Evolutionary conservation across 306 rosid genomes (phyloP).

Genomic region (Geum urbanum): DNA sequence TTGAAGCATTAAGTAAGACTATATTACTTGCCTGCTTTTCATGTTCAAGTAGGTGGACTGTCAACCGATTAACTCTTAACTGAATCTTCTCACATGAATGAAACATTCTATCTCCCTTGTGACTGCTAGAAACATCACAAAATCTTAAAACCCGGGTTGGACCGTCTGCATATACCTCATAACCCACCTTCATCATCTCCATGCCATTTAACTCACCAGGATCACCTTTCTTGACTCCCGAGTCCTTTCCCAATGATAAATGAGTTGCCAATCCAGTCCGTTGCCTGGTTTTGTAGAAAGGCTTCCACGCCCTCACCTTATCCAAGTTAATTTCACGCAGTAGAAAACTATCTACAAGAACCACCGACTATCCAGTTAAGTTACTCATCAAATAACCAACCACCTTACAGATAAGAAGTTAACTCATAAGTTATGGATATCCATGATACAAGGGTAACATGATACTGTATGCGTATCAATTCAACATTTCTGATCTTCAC

Average conservation of each 20-base stretch:
- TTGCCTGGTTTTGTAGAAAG: conserved; percentile 60
- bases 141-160: conserved; percentile 77
- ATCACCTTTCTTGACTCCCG: conserved; percentile 30
- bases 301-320: conserved; percentile 82
- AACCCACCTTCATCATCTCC: conserved; percentile 64
- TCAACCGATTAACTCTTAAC: conserved; percentile 61
- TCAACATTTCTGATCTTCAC: background rate
- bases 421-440: conserved; percentile 5
- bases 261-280: conserved; percentile 48
- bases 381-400: conserved; percentile 9
- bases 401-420: conserved; percentile 1
- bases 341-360: conserved; percentile 55
- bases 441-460: conserved; percentile 2
- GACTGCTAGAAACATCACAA: conserved; percentile 63
- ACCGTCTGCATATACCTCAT: conserved; percentile 95
- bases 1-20: conserved; percentile 18
- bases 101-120: conserved; percentile 42
- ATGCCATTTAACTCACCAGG: conserved; percentile 31
- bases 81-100: conserved; percentile 55
- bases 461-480: too few species aligned
- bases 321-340: conserved; percentile 83
- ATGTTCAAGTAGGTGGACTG: conserved; percentile 63
- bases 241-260: conserved; percentile 42
- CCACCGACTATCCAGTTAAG: conserved; percentile 24
- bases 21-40: conserved; percentile 60